A percentile compares a stretch with the other conserved stretches of the same genome.
These are phyloP conservation scores for Marasmius tenuissimus DNA, from an alignment of 1,284 basidiomycete species.

Conservation along the genomic window DNA sequence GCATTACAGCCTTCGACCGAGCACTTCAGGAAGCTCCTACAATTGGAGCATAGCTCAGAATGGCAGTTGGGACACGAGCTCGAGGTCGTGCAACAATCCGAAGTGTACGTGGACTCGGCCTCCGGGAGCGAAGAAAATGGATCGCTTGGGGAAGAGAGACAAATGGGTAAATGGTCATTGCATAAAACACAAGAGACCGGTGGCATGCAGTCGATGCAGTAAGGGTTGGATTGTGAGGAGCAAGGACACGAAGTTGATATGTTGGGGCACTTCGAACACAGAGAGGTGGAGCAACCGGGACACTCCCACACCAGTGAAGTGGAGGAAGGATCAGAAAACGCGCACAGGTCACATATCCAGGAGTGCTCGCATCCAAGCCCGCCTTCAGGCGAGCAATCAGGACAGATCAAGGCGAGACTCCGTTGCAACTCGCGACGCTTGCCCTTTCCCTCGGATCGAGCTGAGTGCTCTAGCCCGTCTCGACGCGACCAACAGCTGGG, in stretches of 20 bases:
- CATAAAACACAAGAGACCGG: neutral
- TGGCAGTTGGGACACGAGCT: conserved; percentile 9
- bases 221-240: neutral
- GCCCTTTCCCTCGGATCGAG: neutral
- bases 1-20: conserved; percentile 2
- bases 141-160: neutral
- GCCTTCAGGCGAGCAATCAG: conserved; percentile 11
- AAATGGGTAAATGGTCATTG: neutral
- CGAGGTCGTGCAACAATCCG: neutral
- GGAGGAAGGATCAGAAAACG: conserved; percentile 1
- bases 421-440: neutral
- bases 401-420: conserved; percentile 9
- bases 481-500: conserved; percentile 10
- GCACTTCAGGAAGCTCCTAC: conserved; percentile 12
- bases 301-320: conserved; percentile 13
- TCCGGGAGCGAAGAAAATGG: neutral
- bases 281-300: conserved; percentile 10
- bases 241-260: neutral
- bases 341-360: conserved; percentile 13
- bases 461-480: neutral
- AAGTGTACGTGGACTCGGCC: neutral
- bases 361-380: conserved; percentile 11
- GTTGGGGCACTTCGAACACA: conserved; percentile 11
- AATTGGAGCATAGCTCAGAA: conserved; percentile 5
- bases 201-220: conserved; percentile 9